These are phyloP conservation scores for Fusarium sulawesiense DNA, from an alignment of 2,329 filamentous ascomycete species.

Conservation along the genomic window DNA sequence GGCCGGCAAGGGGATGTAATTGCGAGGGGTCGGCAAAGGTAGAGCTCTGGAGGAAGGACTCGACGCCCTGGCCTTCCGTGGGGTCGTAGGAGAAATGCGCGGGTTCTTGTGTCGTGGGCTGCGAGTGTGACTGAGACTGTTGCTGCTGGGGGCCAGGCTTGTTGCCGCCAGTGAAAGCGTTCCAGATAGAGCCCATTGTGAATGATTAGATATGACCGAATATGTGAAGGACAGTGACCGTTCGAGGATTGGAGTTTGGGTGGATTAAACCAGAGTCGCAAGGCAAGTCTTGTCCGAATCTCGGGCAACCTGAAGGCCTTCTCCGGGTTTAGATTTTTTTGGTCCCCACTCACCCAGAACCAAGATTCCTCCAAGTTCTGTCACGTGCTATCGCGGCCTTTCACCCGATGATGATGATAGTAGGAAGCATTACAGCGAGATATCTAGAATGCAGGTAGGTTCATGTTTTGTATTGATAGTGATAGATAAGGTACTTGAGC, in stretches of 20 bases:
- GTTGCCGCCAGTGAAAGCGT: slow-evolving; percentile 70
- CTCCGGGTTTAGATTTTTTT: slow-evolving; percentile 47
- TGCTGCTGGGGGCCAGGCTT: slow-evolving; percentile 57
- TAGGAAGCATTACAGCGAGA: neutral
- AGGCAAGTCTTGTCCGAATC: slow-evolving; percentile 41
- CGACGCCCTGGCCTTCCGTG: slow-evolving; percentile 79
- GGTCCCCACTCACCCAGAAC: slow-evolving; percentile 40
- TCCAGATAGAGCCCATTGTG: slow-evolving; percentile 70
- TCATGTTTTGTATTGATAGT: neutral
- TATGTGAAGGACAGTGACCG: slow-evolving; percentile 14
- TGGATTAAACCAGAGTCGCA: slow-evolving; percentile 39
- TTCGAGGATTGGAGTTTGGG: slow-evolving; percentile 30
- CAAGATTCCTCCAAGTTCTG: slow-evolving; percentile 29
- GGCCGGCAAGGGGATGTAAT: slow-evolving; percentile 91
- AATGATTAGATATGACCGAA: slow-evolving; percentile 17
- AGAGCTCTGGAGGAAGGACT: slow-evolving; percentile 83
- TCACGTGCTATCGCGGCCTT: slow-evolving; percentile 30
- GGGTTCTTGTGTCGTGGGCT: slow-evolving; percentile 58
- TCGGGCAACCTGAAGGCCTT: slow-evolving; percentile 42
- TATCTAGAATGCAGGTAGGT: neutral
- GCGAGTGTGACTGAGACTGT: slow-evolving; percentile 53
- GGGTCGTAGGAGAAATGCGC: slow-evolving; percentile 74
- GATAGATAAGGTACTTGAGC: neutral
- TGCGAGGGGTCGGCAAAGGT: slow-evolving; percentile 86
- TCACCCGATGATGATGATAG: slow-evolving; percentile 4